phyloP scores from a whole-genome alignment of 2,329 filamentous ascomycete genomes.

The Dactylellina drechsleri region DNA sequence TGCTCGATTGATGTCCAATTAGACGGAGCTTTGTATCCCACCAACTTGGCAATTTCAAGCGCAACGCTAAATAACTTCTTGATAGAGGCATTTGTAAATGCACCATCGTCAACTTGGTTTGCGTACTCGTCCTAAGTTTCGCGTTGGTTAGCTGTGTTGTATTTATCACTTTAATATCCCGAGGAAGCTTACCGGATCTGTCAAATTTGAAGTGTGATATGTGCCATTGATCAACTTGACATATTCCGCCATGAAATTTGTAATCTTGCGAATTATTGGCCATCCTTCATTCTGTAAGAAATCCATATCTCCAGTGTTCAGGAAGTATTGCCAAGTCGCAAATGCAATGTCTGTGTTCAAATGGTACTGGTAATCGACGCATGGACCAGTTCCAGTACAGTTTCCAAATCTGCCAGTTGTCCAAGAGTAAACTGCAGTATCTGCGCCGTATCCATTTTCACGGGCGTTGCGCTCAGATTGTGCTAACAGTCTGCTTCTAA shows the following conservation, averaged over 20 bases:
- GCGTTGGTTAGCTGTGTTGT: constrained; percentile 12
- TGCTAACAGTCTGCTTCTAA: constrained; percentile 69
- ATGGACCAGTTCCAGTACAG: constrained; percentile 72
- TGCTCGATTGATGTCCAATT: constrained; percentile 70
- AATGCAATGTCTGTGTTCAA: constrained; percentile 76
- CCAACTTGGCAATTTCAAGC: constrained; percentile 69
- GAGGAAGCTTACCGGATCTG: constrained; percentile 70
- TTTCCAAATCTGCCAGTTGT: constrained; percentile 74
- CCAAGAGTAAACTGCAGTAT: constrained; percentile 72
- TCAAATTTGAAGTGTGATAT: constrained; percentile 76
- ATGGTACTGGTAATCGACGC: constrained; percentile 78
- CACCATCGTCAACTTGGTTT: constrained; percentile 74
- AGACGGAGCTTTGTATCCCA: constrained; percentile 68
- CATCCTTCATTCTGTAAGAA: constrained; percentile 66
- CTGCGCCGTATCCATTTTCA: constrained; percentile 64
- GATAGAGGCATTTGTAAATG: constrained; percentile 69
- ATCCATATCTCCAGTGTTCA: constrained; percentile 69
- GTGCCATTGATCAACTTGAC: constrained; percentile 63
- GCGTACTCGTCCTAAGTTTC: constrained; percentile 71
- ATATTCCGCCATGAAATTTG: constrained; percentile 60
- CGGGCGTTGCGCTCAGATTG: constrained; percentile 72
- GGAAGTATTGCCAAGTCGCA: constrained; percentile 71
- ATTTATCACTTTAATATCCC: constrained; percentile 1
- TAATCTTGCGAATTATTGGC: constrained; percentile 58
- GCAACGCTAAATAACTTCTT: constrained; percentile 66